Base-by-base conservation (phyloP, 345 rosid species). In the Citrus cavaleriei region DNA sequence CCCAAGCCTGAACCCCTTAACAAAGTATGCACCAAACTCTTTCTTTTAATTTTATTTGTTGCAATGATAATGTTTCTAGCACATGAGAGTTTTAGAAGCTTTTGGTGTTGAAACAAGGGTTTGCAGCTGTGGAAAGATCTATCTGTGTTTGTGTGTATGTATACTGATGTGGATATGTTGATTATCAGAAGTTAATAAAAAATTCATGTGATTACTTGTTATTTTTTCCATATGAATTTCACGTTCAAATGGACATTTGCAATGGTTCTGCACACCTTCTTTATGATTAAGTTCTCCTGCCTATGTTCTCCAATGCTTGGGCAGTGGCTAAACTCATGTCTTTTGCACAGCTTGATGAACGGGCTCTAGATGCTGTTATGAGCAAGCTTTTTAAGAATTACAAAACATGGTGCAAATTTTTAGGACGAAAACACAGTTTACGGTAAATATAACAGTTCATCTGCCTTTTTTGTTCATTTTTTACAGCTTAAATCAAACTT, bases 1-100 rank as follows among this genome's bases (percentile, higher is more conserved):
- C 99, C 97, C 71, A 96, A 83, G 86, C 92, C 99, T 68, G 98
- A 94, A 85, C 97, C 99, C 81, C 89, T 93, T 59, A 94, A 90
- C 83, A 91, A 90, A 97, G 99, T 88, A 88, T 78, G 83, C 61
- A 40, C 72, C 64, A 6, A 25, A 46, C 8, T 79, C 67, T 73
- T 22, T 38, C 55, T 38, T 83, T 51, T 6, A 9, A 35, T 71
- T 63, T 30, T 2, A 24, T 3, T 5, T 28, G 10, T 49, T 25
- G 25, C 18, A 37, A 55, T 57, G 49, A 59, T 60, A 46, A 61
- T 77, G 35, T 30, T 57, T 69, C 55, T 34, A 38, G 51, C 57
- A 54, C n/a, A 62, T 59, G 27, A 34, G 51, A 3, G 28, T 46
- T 65, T 35, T 51, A 27, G 27, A 38, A 68, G 65, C 35, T 28